These are phyloP conservation scores for Candida xyloterini DNA, from an alignment of 805 yeast genomes.

Conservation along the genomic window DNA sequence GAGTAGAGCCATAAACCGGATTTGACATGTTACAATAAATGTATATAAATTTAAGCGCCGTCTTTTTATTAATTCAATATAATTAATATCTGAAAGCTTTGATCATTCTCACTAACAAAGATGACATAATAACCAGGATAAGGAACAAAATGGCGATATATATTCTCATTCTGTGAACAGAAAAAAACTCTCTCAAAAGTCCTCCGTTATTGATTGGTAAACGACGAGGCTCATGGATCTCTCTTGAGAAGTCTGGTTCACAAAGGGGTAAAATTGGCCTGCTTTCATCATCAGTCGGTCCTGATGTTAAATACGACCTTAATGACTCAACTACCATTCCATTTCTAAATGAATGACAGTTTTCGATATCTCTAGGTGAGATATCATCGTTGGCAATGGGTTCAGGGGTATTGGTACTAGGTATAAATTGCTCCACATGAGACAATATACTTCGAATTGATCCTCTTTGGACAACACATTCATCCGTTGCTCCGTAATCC, in stretches of 20 bases:
- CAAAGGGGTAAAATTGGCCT: constrained; percentile 14
- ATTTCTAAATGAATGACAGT: constrained; percentile 11
- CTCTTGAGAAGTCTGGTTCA: constrained; percentile 7
- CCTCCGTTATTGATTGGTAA: not conserved
- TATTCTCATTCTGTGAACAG: constrained; percentile 1
- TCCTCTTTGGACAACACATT: constrained; percentile 2
- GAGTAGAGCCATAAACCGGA: constrained; percentile 5
- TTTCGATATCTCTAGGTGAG: constrained; percentile 1
- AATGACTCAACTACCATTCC: constrained; percentile 12
- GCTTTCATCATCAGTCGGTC: constrained; percentile 12
- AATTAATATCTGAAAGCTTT: not conserved
- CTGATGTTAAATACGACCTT: constrained; percentile 14
- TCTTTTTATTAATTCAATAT: not conserved
- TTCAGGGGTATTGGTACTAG: constrained; percentile 6
- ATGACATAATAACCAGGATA: not conserved
- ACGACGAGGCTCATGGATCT: not conserved
- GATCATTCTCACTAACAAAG: not conserved
- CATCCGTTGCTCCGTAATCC: constrained; percentile 9
- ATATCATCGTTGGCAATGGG: not conserved
- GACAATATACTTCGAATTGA: constrained; percentile 12
- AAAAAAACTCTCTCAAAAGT: not conserved
- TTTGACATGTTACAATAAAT: not conserved
- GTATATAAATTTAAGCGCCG: constrained; percentile 6
- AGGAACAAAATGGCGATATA: constrained; percentile 1
- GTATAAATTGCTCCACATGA: constrained; percentile 11